These are phyloP conservation scores for Teunomyces kruisii DNA, from an alignment of 805 yeast genomes.

Conservation along the genomic window DNA sequence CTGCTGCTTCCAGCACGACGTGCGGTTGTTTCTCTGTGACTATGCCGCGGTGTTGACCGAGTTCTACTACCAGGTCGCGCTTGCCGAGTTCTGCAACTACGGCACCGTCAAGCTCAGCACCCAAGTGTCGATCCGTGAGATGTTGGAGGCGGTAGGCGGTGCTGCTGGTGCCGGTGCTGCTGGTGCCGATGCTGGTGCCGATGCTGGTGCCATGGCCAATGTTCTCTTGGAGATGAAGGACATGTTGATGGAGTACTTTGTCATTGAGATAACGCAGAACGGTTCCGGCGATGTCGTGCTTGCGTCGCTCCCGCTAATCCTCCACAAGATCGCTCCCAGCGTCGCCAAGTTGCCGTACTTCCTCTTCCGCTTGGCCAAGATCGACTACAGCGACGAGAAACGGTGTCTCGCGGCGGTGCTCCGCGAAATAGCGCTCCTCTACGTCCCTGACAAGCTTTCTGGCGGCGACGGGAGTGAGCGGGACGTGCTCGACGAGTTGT, in stretches of 20 bases:
- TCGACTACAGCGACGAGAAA: conserved; percentile 68
- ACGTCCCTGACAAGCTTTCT: conserved; percentile 59
- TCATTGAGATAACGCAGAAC: conserved; percentile 41
- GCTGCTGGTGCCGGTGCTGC: neutral
- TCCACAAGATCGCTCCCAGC: conserved; percentile 64
- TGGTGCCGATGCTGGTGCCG: neutral
- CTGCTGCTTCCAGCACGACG: conserved; percentile 82
- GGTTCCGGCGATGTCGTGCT: conserved; percentile 34
- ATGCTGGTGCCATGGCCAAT: neutral
- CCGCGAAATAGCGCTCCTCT: conserved; percentile 66
- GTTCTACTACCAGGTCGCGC: conserved; percentile 76
- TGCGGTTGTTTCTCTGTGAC: conserved; percentile 74
- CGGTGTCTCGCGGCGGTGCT: conserved; percentile 66
- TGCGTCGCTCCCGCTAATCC: conserved; percentile 61
- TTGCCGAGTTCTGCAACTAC: conserved; percentile 78
- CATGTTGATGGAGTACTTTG: conserved; percentile 83
- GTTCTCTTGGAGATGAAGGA: conserved; percentile 51
- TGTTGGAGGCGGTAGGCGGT: conserved; percentile 25
- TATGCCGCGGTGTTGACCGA: conserved; percentile 68
- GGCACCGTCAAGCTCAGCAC: conserved; percentile 45
- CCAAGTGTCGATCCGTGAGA: conserved; percentile 24
- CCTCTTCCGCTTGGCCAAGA: conserved; percentile 52
- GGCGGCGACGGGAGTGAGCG: conserved; percentile 10
- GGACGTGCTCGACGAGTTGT: conserved; percentile 12
- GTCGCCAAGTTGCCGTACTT: conserved; percentile 65